These are phyloP conservation scores for Helotiales sp. DNA, from an alignment of 2,329 filamentous ascomycete genomes.

Conservation along the genomic window DNA sequence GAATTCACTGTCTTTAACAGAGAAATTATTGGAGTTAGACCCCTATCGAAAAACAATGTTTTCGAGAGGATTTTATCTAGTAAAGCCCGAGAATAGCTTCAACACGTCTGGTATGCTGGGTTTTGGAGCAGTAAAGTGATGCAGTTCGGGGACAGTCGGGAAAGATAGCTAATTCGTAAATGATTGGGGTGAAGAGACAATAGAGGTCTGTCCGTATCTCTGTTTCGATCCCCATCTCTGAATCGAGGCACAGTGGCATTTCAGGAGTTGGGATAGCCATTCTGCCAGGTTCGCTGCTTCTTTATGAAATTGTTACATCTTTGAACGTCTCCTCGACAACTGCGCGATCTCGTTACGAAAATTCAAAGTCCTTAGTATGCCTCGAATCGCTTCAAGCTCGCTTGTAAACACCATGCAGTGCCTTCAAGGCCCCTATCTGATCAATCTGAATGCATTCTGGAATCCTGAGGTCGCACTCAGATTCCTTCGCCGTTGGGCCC, in stretches of 20 bases:
- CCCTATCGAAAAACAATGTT: no score
- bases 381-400: conserved; percentile 74
- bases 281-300: conserved; percentile 79
- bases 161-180: conserved; percentile 38
- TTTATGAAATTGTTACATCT: conserved; percentile 87
- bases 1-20: no score
- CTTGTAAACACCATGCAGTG: conserved; percentile 69
- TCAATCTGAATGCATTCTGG: conserved; percentile 54
- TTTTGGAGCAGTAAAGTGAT: conserved; percentile 37
- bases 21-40: no score
- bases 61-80: no score
- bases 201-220: conserved; percentile 54
- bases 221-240: conserved; percentile 72
- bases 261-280: conserved; percentile 85
- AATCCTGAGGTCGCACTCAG: conserved; percentile 58
- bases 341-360: conserved; percentile 82
- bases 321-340: conserved; percentile 85
- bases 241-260: conserved; percentile 93
- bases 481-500: no score
- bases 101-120: conserved; percentile 35
- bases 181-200: conserved; percentile 36
- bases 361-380: conserved; percentile 80
- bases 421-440: conserved; percentile 56
- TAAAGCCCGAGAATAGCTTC: no score
- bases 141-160: conserved; percentile 36